Evolutionary conservation across 345 rosid genomes (phyloP).

Genomic region (Brassica incana): DNA sequence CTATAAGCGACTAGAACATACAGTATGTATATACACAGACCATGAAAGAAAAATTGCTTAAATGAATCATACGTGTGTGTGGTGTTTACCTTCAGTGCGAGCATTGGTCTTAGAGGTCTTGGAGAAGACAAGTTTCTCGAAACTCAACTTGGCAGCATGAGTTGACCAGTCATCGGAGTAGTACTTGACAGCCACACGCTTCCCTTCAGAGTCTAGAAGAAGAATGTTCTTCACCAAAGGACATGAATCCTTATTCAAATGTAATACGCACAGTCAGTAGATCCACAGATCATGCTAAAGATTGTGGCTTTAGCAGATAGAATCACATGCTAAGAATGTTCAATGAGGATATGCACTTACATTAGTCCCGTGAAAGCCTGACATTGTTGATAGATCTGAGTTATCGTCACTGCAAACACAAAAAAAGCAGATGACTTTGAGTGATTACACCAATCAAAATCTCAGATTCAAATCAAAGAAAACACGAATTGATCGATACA

Average conservation of each 20-base stretch:
- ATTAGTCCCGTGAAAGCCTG: conserved; percentile 32
- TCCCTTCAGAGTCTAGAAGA: conserved; percentile 50
- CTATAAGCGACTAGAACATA: not conserved
- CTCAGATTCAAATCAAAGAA: not conserved
- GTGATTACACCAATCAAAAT: not conserved
- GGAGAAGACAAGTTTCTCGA: conserved; percentile 66
- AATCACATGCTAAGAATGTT: not conserved
- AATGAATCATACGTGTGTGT: not conserved
- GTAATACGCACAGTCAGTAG: not conserved
- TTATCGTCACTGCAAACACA: not conserved
- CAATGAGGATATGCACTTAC: conserved; percentile 24
- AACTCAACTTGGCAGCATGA: conserved; percentile 64
- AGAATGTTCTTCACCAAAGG: conserved; percentile 84
- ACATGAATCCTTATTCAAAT: conserved; percentile 62
- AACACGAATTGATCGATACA: not conserved
- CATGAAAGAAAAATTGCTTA: not conserved
- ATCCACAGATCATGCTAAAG: not conserved
- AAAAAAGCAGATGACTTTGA: not conserved
- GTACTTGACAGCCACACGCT: conserved; percentile 85
- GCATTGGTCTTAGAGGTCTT: conserved; percentile 88
- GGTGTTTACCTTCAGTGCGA: conserved; percentile 69
- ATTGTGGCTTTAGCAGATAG: not conserved
- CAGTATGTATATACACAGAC: no score
- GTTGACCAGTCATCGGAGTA: conserved; percentile 93
- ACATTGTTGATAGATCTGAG: conserved; percentile 22